A percentile compares a stretch with the other conserved stretches of the same genome.
phyloP scores from a whole-genome alignment of 140 eudicot genomes.

The Cichorium intybus region DNA sequence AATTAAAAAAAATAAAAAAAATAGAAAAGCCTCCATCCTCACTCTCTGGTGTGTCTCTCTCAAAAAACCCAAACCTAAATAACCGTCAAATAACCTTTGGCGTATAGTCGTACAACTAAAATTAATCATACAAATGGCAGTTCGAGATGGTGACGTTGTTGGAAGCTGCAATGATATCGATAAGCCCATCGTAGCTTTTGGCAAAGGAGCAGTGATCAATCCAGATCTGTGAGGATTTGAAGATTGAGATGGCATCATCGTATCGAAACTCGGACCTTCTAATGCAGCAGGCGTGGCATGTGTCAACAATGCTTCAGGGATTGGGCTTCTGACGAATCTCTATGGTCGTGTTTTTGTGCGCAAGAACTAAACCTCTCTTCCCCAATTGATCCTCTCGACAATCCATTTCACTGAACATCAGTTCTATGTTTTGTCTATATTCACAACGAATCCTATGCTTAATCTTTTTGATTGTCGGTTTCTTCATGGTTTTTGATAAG shows the following conservation, averaged over 20 bases:
- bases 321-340: slow-evolving; percentile 57
- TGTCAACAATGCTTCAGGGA: slow-evolving; percentile 41
- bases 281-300: slow-evolving; percentile 52
- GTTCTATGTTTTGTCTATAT: not conserved
- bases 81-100: no score
- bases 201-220: slow-evolving; percentile 64
- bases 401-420: slow-evolving; percentile 6
- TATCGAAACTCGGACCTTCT: slow-evolving; percentile 47
- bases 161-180: slow-evolving; percentile 67
- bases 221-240: slow-evolving; percentile 49
- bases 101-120: no score
- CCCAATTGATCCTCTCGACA: slow-evolving; percentile 52
- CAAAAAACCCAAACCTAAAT: no score
- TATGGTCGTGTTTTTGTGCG: slow-evolving; percentile 59
- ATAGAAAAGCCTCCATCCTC: no score
- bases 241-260: slow-evolving; percentile 62
- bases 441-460: not conserved
- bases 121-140: no score
- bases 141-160: slow-evolving; percentile 73
- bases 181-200: slow-evolving; percentile 49
- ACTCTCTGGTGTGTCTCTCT: no score
- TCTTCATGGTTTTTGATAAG: no score
- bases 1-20: no score
- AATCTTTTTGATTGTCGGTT: not conserved
- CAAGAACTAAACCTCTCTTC: slow-evolving; percentile 51